Conservation (phyloP, 1,139 yeast species). For the Nakaseomyces nivariensis region DNA sequence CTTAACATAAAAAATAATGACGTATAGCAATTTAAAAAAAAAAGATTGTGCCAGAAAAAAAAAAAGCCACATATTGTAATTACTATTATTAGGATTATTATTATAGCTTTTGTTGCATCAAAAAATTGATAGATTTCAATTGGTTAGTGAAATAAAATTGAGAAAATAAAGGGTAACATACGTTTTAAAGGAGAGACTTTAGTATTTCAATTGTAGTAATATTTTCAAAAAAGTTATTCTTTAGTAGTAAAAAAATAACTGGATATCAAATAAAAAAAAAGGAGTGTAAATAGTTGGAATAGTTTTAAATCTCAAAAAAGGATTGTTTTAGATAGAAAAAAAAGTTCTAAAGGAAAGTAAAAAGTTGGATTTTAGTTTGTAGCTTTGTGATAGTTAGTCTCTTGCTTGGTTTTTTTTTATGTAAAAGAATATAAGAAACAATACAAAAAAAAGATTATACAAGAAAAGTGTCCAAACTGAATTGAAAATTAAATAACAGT, state of each 20-base stretch:
- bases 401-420: background rate
- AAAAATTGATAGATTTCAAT: background rate
- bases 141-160: background rate
- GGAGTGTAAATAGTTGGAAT: slow-evolving; percentile 17
- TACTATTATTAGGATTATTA: background rate
- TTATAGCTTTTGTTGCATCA: background rate
- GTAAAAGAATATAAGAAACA: background rate
- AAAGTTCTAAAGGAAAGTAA: slow-evolving; percentile 2
- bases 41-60: too few relatives aligned
- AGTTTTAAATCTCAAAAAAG: background rate
- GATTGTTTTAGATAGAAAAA: background rate
- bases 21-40: background rate
- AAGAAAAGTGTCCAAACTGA: background rate
- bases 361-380: slow-evolving; percentile 1
- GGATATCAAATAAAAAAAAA: slow-evolving; percentile 4
- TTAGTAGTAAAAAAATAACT: background rate
- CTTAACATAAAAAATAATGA: background rate
- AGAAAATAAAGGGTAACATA: background rate
- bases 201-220: background rate
- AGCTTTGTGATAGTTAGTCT: slow-evolving; percentile 2
- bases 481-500: background rate
- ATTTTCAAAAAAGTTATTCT: background rate
- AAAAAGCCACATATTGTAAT: background rate
- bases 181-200: background rate
- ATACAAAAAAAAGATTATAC: background rate